These are phyloP conservation scores for Phytophthora syringae DNA, from an alignment of 352 stramenopile genomes.

Conservation along the genomic window DNA sequence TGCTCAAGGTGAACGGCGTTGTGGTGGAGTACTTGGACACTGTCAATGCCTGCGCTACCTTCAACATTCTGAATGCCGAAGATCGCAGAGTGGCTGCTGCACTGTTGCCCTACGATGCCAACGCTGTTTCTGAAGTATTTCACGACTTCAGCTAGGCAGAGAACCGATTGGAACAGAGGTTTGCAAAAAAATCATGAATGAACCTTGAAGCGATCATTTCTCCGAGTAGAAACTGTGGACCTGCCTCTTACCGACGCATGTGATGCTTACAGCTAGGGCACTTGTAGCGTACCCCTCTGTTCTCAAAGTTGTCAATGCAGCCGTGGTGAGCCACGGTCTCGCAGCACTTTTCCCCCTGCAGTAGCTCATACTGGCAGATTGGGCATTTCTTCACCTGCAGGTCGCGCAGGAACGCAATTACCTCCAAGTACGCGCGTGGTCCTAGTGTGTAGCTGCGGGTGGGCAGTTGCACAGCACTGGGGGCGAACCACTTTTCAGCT, in stretches of 20 bases:
- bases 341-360: constrained; percentile 72
- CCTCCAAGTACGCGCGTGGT: constrained; percentile 72
- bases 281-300: constrained; percentile 65
- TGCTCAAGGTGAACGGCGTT: constrained; percentile 85
- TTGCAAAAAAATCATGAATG: background rate
- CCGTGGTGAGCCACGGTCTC: constrained; percentile 53
- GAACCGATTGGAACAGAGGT: constrained; percentile 11
- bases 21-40: constrained; percentile 89
- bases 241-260: constrained; percentile 38
- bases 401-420: constrained; percentile 76
- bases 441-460: constrained; percentile 63
- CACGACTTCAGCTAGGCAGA: background rate
- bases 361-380: constrained; percentile 80
- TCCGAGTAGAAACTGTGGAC: background rate
- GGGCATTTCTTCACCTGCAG: constrained; percentile 79
- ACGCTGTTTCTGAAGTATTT: constrained; percentile 25
- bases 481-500: constrained; percentile 74
- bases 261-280: constrained; percentile 56
- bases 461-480: constrained; percentile 45
- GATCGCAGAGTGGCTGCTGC: constrained; percentile 82
- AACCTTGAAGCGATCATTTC: background rate
- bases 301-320: constrained; percentile 74
- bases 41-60: constrained; percentile 88
- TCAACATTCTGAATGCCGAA: constrained; percentile 93
- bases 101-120: constrained; percentile 74